Conservation (phyloP, 768 basidiomycete species). For the Suillus alpinus region DNA sequence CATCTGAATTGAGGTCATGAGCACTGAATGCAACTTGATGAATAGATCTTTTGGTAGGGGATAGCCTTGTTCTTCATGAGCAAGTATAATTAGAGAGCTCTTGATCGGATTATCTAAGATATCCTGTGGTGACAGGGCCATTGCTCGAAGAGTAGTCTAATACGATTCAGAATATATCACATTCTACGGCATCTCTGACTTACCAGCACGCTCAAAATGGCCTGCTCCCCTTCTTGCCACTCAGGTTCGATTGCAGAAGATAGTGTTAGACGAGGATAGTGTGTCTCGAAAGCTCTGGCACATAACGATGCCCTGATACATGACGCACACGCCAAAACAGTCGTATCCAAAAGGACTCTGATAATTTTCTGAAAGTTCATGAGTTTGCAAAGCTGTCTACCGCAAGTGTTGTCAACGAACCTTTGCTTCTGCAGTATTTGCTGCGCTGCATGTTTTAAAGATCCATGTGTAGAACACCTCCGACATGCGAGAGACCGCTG, state of each 20-base stretch:
- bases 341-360: conserved; percentile 33
- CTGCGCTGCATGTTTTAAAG: not conserved
- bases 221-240: conserved; percentile 42
- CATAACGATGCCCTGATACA: conserved; percentile 45
- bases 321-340: conserved; percentile 33
- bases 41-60: conserved; percentile 6
- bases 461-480: conserved; percentile 18
- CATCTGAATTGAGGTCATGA: conserved; percentile 51
- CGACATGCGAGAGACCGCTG: conserved; percentile 16
- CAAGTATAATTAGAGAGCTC: conserved; percentile 25
- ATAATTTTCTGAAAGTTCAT: conserved; percentile 22
- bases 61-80: conserved; percentile 14
- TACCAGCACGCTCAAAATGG: conserved; percentile 39
- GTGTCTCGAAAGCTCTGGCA: conserved; percentile 41
- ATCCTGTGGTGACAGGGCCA: conserved; percentile 23
- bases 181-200: conserved; percentile 14
- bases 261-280: conserved; percentile 45
- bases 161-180: not conserved
- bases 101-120: conserved; percentile 23
- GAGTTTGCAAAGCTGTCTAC: not conserved
- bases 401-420: conserved; percentile 6
- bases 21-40: conserved; percentile 35
- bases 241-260: conserved; percentile 28
- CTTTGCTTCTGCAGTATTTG: conserved; percentile 15
- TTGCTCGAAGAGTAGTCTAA: conserved; percentile 30